Evolutionary conservation across 768 basidiomycete species (phyloP), one percentile per base, ranked within the genome.

Genomic region (Boletus rufocinnamomeus): DNA sequence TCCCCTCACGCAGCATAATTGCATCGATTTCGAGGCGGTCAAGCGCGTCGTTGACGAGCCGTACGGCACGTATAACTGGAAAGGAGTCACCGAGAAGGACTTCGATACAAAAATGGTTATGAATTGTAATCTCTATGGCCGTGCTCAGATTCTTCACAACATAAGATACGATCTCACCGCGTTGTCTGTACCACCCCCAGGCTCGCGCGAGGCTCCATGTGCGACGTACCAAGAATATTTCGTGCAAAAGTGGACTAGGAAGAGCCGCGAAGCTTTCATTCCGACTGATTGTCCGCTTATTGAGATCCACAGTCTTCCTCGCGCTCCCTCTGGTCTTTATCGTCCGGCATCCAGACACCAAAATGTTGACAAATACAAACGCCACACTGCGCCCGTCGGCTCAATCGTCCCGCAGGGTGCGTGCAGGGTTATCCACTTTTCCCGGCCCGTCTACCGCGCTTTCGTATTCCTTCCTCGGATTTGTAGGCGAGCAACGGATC

Each of bases 111-210:
- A 83, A 25, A 67, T 90, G 48, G 75, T 89, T 27, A 76, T 82
- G 72, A 85, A 84, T 61, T 73, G 62, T 54, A 80, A 83, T 64
- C 78, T 84, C 58, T 72, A 73, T 32, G 89, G 87, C 3, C 81
- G 84, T 10, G 76, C 81, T 6, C 78, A 82, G 50, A 62, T 86
- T 45, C 76, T 93, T 51, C 81, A 79, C 56, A 73, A 74, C 35
- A 79, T 91, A 58, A 83, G 88, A 35, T 56, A 78, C 45, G 90
- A 93, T 69, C 73, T 93, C 35, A 83, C 86, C 0, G 87, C 88
- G 3, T 67, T 82, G 67, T 89, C 89, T 43, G 63, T 60, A 10
- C 88, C 89, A 4, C 74, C 74, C 0, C 67, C 72, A 5, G 85
- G 79, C 10, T 81, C 85, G 6, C 74, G 74, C 38, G 87, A 85